Conservation (phyloP, 1,139 yeast genomes). For the Suhomyces coccinellae region DNA sequence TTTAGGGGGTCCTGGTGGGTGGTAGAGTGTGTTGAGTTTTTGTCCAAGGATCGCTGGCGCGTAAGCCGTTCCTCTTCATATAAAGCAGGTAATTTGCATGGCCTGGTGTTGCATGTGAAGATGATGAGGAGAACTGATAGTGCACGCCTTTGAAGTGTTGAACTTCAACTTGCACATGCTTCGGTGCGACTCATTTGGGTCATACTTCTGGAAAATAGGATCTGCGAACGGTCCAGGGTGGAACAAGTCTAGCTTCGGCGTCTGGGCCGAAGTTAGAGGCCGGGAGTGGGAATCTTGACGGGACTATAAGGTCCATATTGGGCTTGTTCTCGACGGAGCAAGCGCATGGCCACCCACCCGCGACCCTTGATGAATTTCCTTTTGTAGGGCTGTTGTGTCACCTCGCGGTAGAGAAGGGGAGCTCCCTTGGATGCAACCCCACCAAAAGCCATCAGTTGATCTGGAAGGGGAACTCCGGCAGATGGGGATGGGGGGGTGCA, state of each 20-base stretch:
- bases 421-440: not conserved
- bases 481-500: not conserved
- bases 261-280: not conserved
- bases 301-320: not conserved
- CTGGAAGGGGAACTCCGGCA: not conserved
- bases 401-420: not conserved
- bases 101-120: slow-evolving; percentile 5
- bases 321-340: slow-evolving; percentile 9
- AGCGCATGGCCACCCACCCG: slow-evolving; percentile 15
- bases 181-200: not conserved
- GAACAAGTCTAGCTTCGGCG: too few species aligned
- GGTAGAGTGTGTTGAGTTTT: not conserved
- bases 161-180: slow-evolving; percentile 2
- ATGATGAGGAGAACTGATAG: slow-evolving; percentile 5
- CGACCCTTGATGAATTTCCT: slow-evolving; percentile 14
- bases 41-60: not conserved
- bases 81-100: not conserved
- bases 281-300: not conserved
- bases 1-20: not conserved
- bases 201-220: not conserved
- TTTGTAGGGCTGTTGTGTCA: slow-evolving; percentile 8
- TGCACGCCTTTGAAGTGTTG: slow-evolving; percentile 1
- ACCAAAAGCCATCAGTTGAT: not conserved
- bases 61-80: slow-evolving; percentile 2
- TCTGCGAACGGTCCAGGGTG: too few species aligned